Base-by-base conservation (phyloP, 2,329 filamentous ascomycete species). In the Exophiala sp. region DNA sequence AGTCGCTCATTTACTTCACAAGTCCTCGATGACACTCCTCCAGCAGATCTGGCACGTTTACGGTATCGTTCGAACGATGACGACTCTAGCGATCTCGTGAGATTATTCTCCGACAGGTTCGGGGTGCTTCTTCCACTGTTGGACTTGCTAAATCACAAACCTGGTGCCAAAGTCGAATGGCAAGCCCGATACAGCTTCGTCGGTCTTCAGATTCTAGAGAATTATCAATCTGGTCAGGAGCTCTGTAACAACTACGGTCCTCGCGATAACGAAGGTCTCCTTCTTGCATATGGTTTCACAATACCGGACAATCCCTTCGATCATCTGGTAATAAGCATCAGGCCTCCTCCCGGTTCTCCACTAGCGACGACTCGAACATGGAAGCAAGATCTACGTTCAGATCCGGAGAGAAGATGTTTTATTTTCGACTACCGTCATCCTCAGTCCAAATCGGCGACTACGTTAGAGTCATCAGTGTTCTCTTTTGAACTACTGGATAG, bases 221-320 rank as follows among this genome's bases (percentile, higher is more conserved):
- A 70, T 6, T 78, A 84, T 61, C 45, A 59, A 3, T 70, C 80
- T 0, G 82, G 84, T 0, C 68, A 81, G 29, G 75, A 80, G 59
- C 70, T 80, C 20, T 85, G 77, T 63, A 88, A 89, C 72, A 89
- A 88, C 67, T 91, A 91, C 65, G 87, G 87, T 29, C 71, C 75
- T n/a, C 88, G 89, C 69, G 88, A 86, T 5, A 91, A 90, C 63
- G 86, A 85, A 54, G 85, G 89, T 70, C 72, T 75, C 72, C 69
- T 76, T 65, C 68, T 75, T 61, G 74, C 72, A 49, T 76, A 76
- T 52, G 73, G 73, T 9, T 76, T 76, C 62, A 73, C 72, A 36
- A 65, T 74, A n/a, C 54, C 63, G 4, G 62, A 70, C 18, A 76
- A 76, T 50, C 68, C 69, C 14, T 74, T 70, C 39, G 73, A 76